These are phyloP conservation scores for Paraphaeosphaeria minitans DNA, from an alignment of 2,329 filamentous ascomycete genomes.

Conservation along the genomic window DNA sequence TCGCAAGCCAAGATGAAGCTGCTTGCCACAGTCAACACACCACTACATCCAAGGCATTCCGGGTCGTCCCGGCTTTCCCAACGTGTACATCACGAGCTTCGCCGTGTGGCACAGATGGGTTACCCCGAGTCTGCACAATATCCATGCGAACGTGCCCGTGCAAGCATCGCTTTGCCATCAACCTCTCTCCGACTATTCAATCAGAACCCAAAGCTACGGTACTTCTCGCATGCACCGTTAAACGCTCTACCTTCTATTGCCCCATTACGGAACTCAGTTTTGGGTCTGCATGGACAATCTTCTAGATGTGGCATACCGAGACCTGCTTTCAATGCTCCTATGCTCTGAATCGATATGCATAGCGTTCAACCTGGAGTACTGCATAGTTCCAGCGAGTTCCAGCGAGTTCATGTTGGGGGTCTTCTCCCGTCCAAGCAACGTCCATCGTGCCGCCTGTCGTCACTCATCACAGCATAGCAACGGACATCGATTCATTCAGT, in stretches of 20 bases:
- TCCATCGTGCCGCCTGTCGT: not conserved
- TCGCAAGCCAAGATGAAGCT: not conserved
- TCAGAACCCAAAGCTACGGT: not conserved
- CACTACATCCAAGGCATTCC: not conserved
- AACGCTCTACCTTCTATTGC: not conserved
- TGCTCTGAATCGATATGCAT: not conserved
- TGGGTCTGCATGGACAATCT: not conserved
- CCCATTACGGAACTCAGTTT: not conserved
- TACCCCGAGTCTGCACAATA: not conserved
- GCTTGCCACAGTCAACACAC: conserved; percentile 11
- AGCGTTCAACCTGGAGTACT: not conserved
- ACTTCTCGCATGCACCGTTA: not conserved
- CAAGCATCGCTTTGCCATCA: not conserved
- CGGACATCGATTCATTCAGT: too few relatives aligned
- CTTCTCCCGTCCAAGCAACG: not conserved
- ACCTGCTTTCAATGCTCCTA: not conserved
- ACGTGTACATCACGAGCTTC: conserved; percentile 2
- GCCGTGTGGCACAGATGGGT: not conserved
- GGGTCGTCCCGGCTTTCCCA: conserved; percentile 5
- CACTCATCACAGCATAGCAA: not conserved
- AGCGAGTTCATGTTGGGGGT: not conserved
- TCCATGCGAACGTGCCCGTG: not conserved
- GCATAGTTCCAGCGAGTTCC: not conserved
- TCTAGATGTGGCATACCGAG: not conserved
- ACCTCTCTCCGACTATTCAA: not conserved